phyloP scores from a whole-genome alignment of 106 monocot species.

The Narthecium ossifragum region DNA sequence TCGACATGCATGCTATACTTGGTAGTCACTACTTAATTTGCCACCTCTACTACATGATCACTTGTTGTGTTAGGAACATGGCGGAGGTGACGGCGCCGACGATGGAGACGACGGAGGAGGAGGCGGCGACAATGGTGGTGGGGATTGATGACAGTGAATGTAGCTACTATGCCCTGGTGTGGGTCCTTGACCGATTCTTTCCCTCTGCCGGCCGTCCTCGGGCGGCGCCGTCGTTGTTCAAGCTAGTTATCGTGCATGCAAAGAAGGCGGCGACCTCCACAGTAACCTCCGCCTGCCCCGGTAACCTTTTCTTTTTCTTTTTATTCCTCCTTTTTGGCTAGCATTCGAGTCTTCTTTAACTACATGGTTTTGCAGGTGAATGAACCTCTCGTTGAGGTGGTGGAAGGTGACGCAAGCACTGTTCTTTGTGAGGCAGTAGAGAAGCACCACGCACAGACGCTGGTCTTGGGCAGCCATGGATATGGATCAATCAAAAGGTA shows the following conservation, averaged over 20 bases:
- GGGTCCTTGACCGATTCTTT: too few relatives aligned
- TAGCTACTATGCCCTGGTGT: constrained; percentile 61
- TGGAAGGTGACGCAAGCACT: constrained; percentile 74
- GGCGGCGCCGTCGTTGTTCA: constrained; percentile 16
- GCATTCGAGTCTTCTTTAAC: too few relatives aligned
- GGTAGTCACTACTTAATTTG: too few relatives aligned
- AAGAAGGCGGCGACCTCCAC: constrained; percentile 52
- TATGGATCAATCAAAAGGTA: constrained; percentile 80
- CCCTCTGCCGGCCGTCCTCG: constrained; percentile 48
- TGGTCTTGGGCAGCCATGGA: constrained; percentile 79
- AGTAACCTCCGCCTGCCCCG: constrained; percentile 53
- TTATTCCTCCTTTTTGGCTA: background rate
- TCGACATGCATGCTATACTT: too few relatives aligned
- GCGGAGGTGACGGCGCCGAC: too few relatives aligned
- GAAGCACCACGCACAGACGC: constrained; percentile 52
- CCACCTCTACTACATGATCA: too few relatives aligned
- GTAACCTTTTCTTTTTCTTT: constrained; percentile 25
- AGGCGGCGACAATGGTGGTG: constrained; percentile 38
- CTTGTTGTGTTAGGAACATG: too few relatives aligned
- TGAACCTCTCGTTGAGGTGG: constrained; percentile 36
- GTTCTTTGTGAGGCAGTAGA: constrained; percentile 78
- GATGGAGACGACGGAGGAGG: constrained; percentile 9
- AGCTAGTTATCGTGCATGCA: constrained; percentile 57
- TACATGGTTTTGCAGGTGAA: constrained; percentile 41
- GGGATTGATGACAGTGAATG: constrained; percentile 64